Conservation (phyloP, 2,329 filamentous ascomycete species). For the Penicillium frequentans region DNA sequence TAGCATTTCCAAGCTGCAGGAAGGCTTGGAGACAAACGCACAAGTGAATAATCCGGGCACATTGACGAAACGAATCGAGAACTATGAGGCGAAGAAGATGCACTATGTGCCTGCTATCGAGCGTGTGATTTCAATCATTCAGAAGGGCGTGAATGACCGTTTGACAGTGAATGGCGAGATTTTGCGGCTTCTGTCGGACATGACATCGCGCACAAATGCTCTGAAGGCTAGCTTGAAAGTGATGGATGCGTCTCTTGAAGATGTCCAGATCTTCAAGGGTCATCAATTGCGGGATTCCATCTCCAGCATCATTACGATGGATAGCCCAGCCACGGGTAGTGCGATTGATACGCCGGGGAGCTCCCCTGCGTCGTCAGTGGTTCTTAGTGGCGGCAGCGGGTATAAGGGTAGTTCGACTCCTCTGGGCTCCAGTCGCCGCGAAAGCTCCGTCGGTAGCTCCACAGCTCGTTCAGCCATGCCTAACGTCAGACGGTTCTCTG, state of each 20-base stretch:
- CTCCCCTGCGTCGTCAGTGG: slow-evolving; percentile 67
- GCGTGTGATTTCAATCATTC: slow-evolving; percentile 85
- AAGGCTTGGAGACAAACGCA: slow-evolving; percentile 72
- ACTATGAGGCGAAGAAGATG: slow-evolving; percentile 89
- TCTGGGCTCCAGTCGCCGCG: slow-evolving; percentile 47
- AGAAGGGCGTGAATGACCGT: slow-evolving; percentile 93
- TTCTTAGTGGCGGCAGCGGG: slow-evolving; percentile 54
- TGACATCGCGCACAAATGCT: slow-evolving; percentile 77
- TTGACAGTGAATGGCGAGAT: slow-evolving; percentile 96
- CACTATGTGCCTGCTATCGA: slow-evolving; percentile 95
- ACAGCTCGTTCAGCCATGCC: slow-evolving; percentile 41
- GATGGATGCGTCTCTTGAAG: slow-evolving; percentile 73
- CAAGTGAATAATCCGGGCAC: slow-evolving; percentile 70
- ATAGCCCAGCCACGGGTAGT: slow-evolving; percentile 70
- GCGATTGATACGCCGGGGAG: slow-evolving; percentile 70
- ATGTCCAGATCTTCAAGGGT: slow-evolving; percentile 60
- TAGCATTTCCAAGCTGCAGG: slow-evolving; percentile 77
- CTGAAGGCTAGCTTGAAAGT: slow-evolving; percentile 75
- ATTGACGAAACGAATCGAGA: slow-evolving; percentile 82
- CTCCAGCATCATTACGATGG: slow-evolving; percentile 85
- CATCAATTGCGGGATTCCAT: slow-evolving; percentile 88
- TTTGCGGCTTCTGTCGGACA: slow-evolving; percentile 77
- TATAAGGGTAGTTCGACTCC: slow-evolving; percentile 51
- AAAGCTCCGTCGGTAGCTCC: slow-evolving; percentile 45
- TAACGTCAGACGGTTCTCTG: slow-evolving; percentile 49